Evolutionary conservation across 805 yeast species (phyloP).

Genomic region (Debaryomyces tyrocola): DNA sequence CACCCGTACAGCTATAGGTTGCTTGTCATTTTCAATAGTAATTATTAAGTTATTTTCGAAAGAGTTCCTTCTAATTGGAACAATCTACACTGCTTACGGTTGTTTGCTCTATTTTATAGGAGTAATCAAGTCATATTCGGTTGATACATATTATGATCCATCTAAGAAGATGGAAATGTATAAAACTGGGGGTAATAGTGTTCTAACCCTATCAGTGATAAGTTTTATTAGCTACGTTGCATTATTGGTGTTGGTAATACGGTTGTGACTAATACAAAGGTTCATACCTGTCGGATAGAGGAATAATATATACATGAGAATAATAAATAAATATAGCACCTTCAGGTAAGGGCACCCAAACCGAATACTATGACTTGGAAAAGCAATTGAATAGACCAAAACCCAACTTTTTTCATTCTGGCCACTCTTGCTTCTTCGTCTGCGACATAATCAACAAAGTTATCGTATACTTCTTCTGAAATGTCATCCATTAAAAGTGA

Average conservation of each 20-base stretch:
- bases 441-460: slow-evolving; percentile 83
- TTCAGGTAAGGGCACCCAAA: slow-evolving; percentile 53
- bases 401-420: slow-evolving; percentile 80
- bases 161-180: slow-evolving; percentile 42
- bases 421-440: slow-evolving; percentile 78
- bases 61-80: slow-evolving; percentile 67
- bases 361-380: slow-evolving; percentile 83
- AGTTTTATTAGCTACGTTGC: slow-evolving; percentile 53
- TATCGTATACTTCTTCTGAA: slow-evolving; percentile 84
- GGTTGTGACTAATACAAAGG: slow-evolving; percentile 27
- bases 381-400: slow-evolving; percentile 87
- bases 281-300: no score
- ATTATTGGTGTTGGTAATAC: slow-evolving; percentile 49
- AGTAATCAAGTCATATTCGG: slow-evolving; percentile 33
- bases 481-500: slow-evolving; percentile 88
- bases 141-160: slow-evolving; percentile 38
- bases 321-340: neutral
- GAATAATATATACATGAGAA: no score
- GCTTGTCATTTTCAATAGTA: slow-evolving; percentile 63
- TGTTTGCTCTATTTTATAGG: slow-evolving; percentile 39
- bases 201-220: slow-evolving; percentile 48
- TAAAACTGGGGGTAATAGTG: slow-evolving; percentile 62
- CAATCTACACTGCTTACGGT: slow-evolving; percentile 65
- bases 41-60: slow-evolving; percentile 62
- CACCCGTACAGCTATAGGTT: slow-evolving; percentile 67